Evolutionary conservation across 2,329 filamentous ascomycete species (phyloP), one percentile per base, ranked within the genome.

Genomic region (Chlorencoelia australis): DNA sequence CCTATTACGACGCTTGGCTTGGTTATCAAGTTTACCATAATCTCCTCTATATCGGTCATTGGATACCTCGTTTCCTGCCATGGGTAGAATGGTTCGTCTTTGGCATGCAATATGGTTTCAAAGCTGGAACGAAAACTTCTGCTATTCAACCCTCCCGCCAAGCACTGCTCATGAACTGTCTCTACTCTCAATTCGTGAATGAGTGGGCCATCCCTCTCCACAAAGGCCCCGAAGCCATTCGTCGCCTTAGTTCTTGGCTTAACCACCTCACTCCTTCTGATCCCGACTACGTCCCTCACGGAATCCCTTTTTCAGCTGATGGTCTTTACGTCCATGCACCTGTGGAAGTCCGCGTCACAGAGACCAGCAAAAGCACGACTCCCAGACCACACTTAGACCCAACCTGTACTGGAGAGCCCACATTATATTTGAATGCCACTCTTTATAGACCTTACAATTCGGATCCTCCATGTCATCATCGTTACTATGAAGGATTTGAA

Each of bases 131-230:
- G 3, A 69, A 70, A 35, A 81, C 76, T 4, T 68, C 71, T n/a
- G 89, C 82, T 5, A 74, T 95, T 13, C 82, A 95, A 59, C 77
- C 81, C 15, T 82, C 82, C 45, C 76, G 82, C 41, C 67, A 80
- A 45, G 89, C 87, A 9, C 72, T 96, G 30, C 69, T 95, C 35
- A 89, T 98, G 83, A 91, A 98, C 65, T 98, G 91, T 54, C 73
- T 96, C 5, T 98, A 95, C 66, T 89, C 83, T n/a, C 91, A 98
- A 56, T 94, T 86, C 52, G 91, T 98, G 47, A 95, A 98, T 59
- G 91, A 98, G 59, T 98, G 91, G 91, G 89, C 89, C 0, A 71
- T 98, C 5, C 89, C 91, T 1, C 69, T 98, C 1, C 67, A 76
- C 45, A 81, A 82, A 48, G 91, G 91, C 0, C 89, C 89, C 10